A percentile compares a stretch with the other conserved stretches of the same genome.
Evolutionary conservation across 148 eudicot genomes (phyloP).

Genomic region (Selenicereus undatus): DNA sequence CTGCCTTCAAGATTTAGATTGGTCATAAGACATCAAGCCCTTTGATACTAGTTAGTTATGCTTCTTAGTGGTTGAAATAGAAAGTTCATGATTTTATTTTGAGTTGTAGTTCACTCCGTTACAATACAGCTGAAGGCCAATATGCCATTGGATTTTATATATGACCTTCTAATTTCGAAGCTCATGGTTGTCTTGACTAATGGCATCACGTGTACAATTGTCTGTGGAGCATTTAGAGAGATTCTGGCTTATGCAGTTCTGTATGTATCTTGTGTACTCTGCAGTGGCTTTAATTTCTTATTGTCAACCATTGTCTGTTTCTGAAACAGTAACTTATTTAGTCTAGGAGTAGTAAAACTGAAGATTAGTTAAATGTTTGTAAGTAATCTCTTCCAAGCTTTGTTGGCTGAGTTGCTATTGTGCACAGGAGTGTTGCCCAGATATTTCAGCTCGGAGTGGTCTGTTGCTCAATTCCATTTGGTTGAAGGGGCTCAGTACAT

Average conservation of each 20-base stretch:
- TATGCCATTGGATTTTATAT: too few species aligned
- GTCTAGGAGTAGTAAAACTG: not conserved
- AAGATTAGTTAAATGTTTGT: not conserved
- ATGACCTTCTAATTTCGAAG: too few species aligned
- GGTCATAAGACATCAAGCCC: too few species aligned
- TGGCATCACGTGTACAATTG: not conserved
- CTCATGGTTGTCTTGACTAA: too few species aligned
- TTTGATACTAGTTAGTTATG: too few species aligned
- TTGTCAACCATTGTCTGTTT: too few species aligned
- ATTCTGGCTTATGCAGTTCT: not conserved
- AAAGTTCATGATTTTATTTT: too few species aligned
- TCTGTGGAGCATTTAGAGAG: not conserved
- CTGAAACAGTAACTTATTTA: not conserved
- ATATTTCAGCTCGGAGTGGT: constrained; percentile 94
- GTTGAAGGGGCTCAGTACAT: constrained; percentile 72
- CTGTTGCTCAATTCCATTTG: constrained; percentile 78
- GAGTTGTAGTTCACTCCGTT: too few species aligned
- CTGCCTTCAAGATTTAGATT: too few species aligned
- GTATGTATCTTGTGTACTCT: not conserved
- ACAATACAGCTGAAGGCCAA: too few species aligned
- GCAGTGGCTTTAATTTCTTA: not conserved
- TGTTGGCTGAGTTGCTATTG: constrained; percentile 21
- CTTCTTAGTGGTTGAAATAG: too few species aligned
- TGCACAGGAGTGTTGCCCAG: constrained; percentile 75
- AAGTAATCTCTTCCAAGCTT: not conserved